Evolutionary conservation across 192 early-diverging fungal species (phyloP), one percentile per base, ranked within the genome.

Genomic region (Chytriomyces sp.): DNA sequence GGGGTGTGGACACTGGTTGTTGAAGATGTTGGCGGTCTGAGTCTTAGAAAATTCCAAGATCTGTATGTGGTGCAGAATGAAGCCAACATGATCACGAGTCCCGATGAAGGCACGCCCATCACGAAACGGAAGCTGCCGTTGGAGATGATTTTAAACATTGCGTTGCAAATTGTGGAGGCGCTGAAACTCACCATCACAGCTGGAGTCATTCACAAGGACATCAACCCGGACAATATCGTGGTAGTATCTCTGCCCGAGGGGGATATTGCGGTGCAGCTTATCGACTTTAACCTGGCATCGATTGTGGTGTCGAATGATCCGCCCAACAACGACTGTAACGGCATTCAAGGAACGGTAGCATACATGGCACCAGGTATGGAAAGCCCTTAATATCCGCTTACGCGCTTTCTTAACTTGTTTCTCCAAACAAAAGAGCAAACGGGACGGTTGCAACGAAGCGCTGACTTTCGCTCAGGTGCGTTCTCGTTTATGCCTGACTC

Each of bases 191-290:
- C 82, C 7, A 85, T 86, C 63, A 70, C 77, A 3, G 82, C 83
- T 20, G 72, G 82, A 11, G 73, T 84, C 45, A 75, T 86, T 20
- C 86, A 87, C 67, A 83, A 84, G 61, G 84, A 87, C 53, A 84
- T 87, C 62, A 84, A 84, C 61, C 86, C 86, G 11, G 83, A 86
- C 69, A 84, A 84, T 48, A 87, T 87, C 65, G 67, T 84, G 45
- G 75, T 87, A 43, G 62, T 53, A 9, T 47, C 35, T 13, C 24
- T 68, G 26, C 70, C 61, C n/a, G 49, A 69, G n/a, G 77, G 65
- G 20, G 20, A 76, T 23, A 43, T 81, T 10, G 67, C 53, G 6
- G 80, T 80, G 16, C 86, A 87, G 68, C 73, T 86, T 28, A 82
- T 85, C 47, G 82, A 86, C 63, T 86, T 87, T 69, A 83, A 84